Base-by-base conservation (phyloP, 495 filamentous ascomycete species). In the Staphylotrichum tortipilum region DNA sequence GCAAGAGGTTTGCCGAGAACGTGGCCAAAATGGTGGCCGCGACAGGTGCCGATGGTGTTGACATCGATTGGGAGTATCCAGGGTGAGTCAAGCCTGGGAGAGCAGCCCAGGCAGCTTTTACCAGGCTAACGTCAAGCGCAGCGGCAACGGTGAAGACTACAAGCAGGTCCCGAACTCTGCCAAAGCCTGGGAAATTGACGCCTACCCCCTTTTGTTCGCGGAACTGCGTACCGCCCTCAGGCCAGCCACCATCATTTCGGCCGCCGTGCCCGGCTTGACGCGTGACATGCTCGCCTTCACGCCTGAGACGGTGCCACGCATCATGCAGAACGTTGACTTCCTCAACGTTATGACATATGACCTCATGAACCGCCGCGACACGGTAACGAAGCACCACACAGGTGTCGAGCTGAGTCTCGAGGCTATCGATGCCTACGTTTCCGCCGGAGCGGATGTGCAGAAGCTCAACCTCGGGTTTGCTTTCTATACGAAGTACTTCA, bases 261-360 rank as follows among this genome's bases (percentile, higher is more conserved):
- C 84, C 44, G 84, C 84, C 3, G 81, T 85, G 0, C 84, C 85
- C 0, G 85, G 83, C 28, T 78, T 85, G 17, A 62, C 68, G 21
- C 64, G 71, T 38, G 84, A 89, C 54, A 85, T 89, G 81, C 73
- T 89, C 12, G 84, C 83, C 40, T 89, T 82, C 59, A 86, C 78
- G 7, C 56, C 68, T n/a, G 62, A 77, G 24, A 81, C 77, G 1
- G 71, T 83, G 0, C 83, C 84, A 1, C 58, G 66, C 39, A 85
- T 89, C 60, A 80, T 73, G 67, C 57, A 68, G 38, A 76, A 79
- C 1, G 70, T 88, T 9, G 83, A 88, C 61, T 84, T 85, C 65
- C 68, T 88, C 59, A 89, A 88, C 59, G 75, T 89, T 44, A 89
- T 89, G 85, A 79, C 77, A 18, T 89, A 89, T 66, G 85, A 89